These are phyloP conservation scores for Pestalotiopsis sp. DNA, from an alignment of 2,329 filamentous ascomycete species.

Conservation along the genomic window DNA sequence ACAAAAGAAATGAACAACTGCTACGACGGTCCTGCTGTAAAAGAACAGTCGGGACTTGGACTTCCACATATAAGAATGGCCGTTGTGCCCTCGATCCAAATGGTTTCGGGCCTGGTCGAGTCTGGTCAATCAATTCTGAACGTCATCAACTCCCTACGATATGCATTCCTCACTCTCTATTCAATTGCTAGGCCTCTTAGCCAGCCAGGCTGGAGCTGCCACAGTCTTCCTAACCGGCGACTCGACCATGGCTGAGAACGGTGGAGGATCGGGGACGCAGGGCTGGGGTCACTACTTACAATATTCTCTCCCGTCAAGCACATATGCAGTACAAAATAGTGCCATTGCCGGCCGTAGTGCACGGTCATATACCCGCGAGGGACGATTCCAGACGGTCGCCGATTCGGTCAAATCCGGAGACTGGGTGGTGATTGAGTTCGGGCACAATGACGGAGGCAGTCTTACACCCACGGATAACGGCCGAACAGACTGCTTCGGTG, in stretches of 20 bases:
- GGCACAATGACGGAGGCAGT: constrained; percentile 70
- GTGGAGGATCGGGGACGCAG: constrained; percentile 44
- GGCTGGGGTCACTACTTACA: constrained; percentile 66
- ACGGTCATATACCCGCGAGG: constrained; percentile 67
- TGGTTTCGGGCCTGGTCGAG: neutral
- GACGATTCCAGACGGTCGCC: constrained; percentile 61
- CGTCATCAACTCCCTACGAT: neutral
- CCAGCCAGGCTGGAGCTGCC: constrained; percentile 20
- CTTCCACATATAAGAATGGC: neutral
- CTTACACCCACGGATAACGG: constrained; percentile 58
- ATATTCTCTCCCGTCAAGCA: constrained; percentile 45
- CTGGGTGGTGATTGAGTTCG: constrained; percentile 71
- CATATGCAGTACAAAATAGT: constrained; percentile 57
- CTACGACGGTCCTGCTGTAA: neutral
- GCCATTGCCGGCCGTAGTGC: constrained; percentile 68
- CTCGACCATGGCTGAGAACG: constrained; percentile 59
- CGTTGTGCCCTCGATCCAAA: neutral
- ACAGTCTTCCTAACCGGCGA: constrained; percentile 62
- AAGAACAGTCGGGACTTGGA: neutral
- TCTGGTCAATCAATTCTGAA: neutral
- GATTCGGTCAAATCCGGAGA: constrained; percentile 56
- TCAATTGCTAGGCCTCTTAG: constrained; percentile 13
- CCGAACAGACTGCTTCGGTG: constrained; percentile 59
- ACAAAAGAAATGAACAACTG: neutral
- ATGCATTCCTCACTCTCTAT: neutral